These are phyloP conservation scores for Clavaria fumosa DNA, from an alignment of 768 basidiomycete species.

Conservation along the genomic window DNA sequence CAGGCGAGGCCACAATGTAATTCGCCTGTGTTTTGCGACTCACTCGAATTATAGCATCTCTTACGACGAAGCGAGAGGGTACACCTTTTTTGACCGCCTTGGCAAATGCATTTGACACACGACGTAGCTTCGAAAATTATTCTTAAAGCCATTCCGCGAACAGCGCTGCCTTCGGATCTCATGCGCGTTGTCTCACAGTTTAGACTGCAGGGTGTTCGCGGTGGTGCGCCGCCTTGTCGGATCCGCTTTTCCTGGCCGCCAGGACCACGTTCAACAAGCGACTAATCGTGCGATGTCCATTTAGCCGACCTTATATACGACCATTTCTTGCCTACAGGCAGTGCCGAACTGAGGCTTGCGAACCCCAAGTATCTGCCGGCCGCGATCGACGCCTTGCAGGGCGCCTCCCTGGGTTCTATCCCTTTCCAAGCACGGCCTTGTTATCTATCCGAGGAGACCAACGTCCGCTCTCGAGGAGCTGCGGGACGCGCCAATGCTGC, in stretches of 20 bases:
- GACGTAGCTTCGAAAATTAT: too few species aligned
- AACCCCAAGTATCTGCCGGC: conserved; percentile 27
- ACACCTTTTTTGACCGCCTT: too few species aligned
- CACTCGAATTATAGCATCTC: too few species aligned
- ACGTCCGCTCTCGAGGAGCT: conserved; percentile 16
- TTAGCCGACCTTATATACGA: conserved; percentile 46
- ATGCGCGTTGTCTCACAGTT: conserved; percentile 26
- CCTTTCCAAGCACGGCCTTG: conserved; percentile 23
- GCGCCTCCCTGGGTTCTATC: conserved; percentile 31
- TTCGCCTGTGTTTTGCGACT: too few species aligned
- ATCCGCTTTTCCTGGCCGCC: neutral
- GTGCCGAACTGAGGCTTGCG: conserved; percentile 41
- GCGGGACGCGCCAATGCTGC: conserved; percentile 18
- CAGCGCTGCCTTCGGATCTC: conserved; percentile 41
- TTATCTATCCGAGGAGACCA: conserved; percentile 9
- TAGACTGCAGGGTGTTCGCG: conserved; percentile 27
- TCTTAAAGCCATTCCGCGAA: conserved; percentile 34
- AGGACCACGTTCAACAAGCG: too few species aligned
- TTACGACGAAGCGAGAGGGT: too few species aligned
- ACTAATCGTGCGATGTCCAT: neutral
- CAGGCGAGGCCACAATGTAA: too few species aligned
- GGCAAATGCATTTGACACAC: too few species aligned
- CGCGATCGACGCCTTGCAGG: conserved; percentile 28
- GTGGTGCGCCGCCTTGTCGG: neutral
- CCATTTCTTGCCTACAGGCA: conserved; percentile 42